A percentile compares a stretch with the other conserved stretches of the same genome.
These are phyloP conservation scores for Aspergillus nanangensis DNA, from an alignment of 495 filamentous ascomycete genomes.

Conservation along the genomic window DNA sequence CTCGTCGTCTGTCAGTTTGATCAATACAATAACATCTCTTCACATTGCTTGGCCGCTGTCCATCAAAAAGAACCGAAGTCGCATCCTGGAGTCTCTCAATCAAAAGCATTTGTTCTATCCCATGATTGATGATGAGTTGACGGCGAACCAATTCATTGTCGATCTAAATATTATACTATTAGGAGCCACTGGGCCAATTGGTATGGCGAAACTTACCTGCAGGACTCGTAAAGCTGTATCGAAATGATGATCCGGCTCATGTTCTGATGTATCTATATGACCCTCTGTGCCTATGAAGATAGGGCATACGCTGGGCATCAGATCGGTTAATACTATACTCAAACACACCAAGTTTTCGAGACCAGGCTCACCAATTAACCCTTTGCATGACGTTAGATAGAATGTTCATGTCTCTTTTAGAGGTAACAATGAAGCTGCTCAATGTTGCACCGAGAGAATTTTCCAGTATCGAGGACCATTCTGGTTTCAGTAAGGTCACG, in stretches of 20 bases:
- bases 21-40: conserved; percentile 62
- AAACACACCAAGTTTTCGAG: too few species aligned
- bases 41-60: conserved; percentile 61
- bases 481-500: conserved; percentile 67
- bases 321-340: conserved; percentile 6
- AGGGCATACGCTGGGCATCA: conserved; percentile 39
- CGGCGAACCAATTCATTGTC: conserved; percentile 73
- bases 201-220: conserved; percentile 38
- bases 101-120: conserved; percentile 80
- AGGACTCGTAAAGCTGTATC: conserved; percentile 76
- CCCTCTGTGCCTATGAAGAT: conserved; percentile 62
- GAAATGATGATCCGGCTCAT: conserved; percentile 68
- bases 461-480: conserved; percentile 85
- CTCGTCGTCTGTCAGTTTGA: conserved; percentile 54
- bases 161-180: conserved; percentile 42
- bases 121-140: conserved; percentile 76
- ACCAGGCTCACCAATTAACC: conserved; percentile 42
- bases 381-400: conserved; percentile 60
- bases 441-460: conserved; percentile 59
- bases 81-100: conserved; percentile 64
- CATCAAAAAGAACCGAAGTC: conserved; percentile 63
- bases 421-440: conserved; percentile 75
- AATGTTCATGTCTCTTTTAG: conserved; percentile 59
- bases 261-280: conserved; percentile 54
- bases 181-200: conserved; percentile 10